Base-by-base conservation (phyloP, 129 eudicot genomes). In the Scalesia atractyloides region DNA sequence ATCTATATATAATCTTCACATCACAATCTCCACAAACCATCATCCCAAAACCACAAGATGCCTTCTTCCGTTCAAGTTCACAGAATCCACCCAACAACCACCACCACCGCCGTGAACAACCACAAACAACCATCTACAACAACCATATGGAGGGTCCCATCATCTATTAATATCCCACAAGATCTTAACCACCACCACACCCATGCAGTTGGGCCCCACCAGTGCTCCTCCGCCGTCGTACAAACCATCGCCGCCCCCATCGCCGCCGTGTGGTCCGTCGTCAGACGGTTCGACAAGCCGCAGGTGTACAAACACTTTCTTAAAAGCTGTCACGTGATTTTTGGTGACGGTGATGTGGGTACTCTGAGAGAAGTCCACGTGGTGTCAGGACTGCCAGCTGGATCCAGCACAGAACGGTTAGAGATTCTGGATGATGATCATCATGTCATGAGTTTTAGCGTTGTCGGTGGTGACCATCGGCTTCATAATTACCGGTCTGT, bases 361-460 rank as follows among this genome's bases (percentile, higher is more conserved):
- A 86, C 86, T 0, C 71, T 92, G 19, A 74, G 97, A 33, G 89
- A 86, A 73, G 97, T 92, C 16, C 91, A 76, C 77, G 91, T 88
- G 49, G 84, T 92, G 16, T 92, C 97, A 0, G 97, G 97, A 0
- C 59, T 92, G 22, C 97, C 97, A 7, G 97, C 97, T 20, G 88
- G 73, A 22, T 81, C 87, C 30, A 89, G 96, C 82, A 92, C 86
- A 1, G 97, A 92, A 74, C 66, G 97, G 24, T 87, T 92, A 2
- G 97, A 92, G 68, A 84, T 92, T 10, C 84, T 92, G 7, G 96
- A 92, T 69, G 96, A 88, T 44, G 96, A 86, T 17, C 74, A 47
- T 5, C 93, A 92, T 66, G 85, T 86, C 16, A 84, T 89, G 65
- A 85, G 97, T 73, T 92, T 92, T 66, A 83, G 96, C 50, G 87